Percentiles rank a stretch among this genome's conserved stretches.
Evolutionary conservation across 2,329 filamentous ascomycete species (phyloP).

Genomic region (Cladosporium colombiae): DNA sequence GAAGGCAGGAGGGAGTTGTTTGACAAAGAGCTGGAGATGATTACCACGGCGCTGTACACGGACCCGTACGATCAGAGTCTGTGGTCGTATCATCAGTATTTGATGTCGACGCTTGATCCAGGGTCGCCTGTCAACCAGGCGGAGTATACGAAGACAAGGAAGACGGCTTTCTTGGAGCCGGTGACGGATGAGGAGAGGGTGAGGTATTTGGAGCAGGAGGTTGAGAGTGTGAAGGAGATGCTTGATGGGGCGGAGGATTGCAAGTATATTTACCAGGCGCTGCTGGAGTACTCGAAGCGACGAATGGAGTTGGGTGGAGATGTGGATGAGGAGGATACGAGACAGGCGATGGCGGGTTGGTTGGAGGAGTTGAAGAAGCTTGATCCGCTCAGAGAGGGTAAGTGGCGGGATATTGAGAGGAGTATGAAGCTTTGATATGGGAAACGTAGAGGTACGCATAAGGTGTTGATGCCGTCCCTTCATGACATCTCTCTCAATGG

Average conservation of each 20-base stretch:
- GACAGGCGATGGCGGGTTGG: slow-evolving; percentile 51
- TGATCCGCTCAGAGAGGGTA: slow-evolving; percentile 71
- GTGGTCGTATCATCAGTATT: slow-evolving; percentile 94
- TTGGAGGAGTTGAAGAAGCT: slow-evolving; percentile 65
- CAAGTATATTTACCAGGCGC: slow-evolving; percentile 87
- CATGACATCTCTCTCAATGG: neutral
- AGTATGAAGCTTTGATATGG: slow-evolving; percentile 43
- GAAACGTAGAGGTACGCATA: neutral
- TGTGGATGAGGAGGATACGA: slow-evolving; percentile 44
- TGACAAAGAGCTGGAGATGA: slow-evolving; percentile 72
- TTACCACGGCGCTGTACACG: slow-evolving; percentile 78
- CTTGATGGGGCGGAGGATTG: slow-evolving; percentile 64
- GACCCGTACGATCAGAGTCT: slow-evolving; percentile 93
- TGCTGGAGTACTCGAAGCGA: slow-evolving; percentile 74
- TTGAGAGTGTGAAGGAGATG: slow-evolving; percentile 72
- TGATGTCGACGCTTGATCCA: slow-evolving; percentile 68
- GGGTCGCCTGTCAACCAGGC: slow-evolving; percentile 45
- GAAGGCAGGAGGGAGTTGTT: slow-evolving; percentile 67
- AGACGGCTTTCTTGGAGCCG: slow-evolving; percentile 60
- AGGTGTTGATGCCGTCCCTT: too few relatives aligned
- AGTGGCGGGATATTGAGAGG: slow-evolving; percentile 72
- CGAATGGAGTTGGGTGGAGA: slow-evolving; percentile 52
- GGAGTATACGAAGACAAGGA: neutral
- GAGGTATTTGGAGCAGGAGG: slow-evolving; percentile 67
- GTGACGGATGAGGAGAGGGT: slow-evolving; percentile 63